Percentiles rank a stretch among this genome's conserved stretches.
Conservation (phyloP, 148 eudicot genomes). For the Selenicereus undatus region DNA sequence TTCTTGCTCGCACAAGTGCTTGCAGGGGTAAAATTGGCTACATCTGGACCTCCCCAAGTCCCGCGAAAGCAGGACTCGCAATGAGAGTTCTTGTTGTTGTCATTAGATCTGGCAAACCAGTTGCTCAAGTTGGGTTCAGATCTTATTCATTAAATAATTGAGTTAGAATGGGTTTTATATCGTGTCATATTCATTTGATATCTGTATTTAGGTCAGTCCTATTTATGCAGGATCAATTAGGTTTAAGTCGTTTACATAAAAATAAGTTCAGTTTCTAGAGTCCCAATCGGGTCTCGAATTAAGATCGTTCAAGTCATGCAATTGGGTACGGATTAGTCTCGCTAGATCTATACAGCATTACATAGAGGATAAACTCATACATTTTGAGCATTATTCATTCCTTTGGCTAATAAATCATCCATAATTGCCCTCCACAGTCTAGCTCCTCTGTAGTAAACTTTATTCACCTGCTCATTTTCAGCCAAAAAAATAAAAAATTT, state of each 20-base stretch:
- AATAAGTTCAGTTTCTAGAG: background rate
- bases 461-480: slow-evolving; percentile 48
- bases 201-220: no score
- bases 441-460: slow-evolving; percentile 82
- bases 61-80: no score
- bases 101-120: background rate
- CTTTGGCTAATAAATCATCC: slow-evolving; percentile 79
- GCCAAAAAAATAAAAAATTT: background rate
- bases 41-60: no score
- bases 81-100: no score
- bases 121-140: background rate
- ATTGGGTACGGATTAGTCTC: background rate
- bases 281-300: background rate
- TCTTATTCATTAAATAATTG: background rate
- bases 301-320: background rate
- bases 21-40: no score
- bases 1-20: no score
- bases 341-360: background rate
- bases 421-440: slow-evolving; percentile 67
- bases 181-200: no score
- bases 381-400: slow-evolving; percentile 72
- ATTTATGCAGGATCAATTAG: no score
- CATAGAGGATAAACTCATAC: slow-evolving; percentile 29
- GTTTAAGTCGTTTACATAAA: background rate
- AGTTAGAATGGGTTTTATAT: background rate